Evolutionary conservation across 1,284 basidiomycete species (phyloP), one percentile per base, ranked within the genome.

Genomic region (Peniophora sp.): DNA sequence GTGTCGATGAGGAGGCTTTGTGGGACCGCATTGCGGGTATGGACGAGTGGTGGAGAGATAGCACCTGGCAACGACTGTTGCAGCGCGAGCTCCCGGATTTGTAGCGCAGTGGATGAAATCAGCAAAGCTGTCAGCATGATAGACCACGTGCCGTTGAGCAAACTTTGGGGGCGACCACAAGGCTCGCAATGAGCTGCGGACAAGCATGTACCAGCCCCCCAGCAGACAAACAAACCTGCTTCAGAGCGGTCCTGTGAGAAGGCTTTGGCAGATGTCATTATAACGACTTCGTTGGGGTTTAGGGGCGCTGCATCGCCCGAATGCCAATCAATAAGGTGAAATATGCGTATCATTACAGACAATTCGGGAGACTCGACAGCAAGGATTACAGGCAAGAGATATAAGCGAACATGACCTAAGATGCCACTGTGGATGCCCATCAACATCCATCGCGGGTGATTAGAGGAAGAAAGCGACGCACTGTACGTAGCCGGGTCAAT

Each of bases 1-100:
- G 88, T 3, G 72, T 93, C 5, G 83, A 87, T 53, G 94, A 96
- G 65, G 88, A 92, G 58, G 77, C 76, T 1, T 65, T 92, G 10
- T 93, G 89, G 83, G 85, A 85, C 48, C 74, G 81, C 41, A 83
- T 93, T 35, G 76, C 84, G 54, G 73, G 74, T 48, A 85, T 94
- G 81, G 85, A 90, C 37, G 90, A 91, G 37, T 92, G 89, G 89
- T 97, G 94, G 93, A 91, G 83, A 62, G 92, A 95, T 62, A 88
- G 82, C 57, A 90, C 90, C 47, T 97, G 91, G 85, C 83, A 78
- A 54, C 74, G 93, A 54, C 68, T 97, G 52, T 83, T 93, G 56
- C 79, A 83, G 56, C 74, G 93, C 62, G 93, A 97, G 68, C 70
- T 96, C 60, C 93, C 93, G 11, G 93, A 97, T 70, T 58, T 88